Conservation (phyloP, 202 grass and related monocot genomes). For the Setaria italica region DNA sequence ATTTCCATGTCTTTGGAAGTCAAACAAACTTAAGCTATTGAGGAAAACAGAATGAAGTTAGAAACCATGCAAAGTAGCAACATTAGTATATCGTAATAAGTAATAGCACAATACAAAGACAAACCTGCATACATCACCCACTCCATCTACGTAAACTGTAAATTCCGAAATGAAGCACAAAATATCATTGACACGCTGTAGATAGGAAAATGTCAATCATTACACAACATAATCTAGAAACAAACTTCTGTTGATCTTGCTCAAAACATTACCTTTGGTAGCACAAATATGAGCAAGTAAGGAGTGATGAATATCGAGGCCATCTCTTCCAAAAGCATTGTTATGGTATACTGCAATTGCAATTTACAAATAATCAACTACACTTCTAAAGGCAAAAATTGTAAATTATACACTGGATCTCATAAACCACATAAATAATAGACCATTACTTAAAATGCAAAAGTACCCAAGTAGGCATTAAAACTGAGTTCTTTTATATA, state of each 20-base stretch:
- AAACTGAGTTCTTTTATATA: constrained; percentile 10
- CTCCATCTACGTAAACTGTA: constrained; percentile 74
- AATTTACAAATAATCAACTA: constrained; percentile 31
- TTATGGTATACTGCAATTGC: constrained; percentile 75
- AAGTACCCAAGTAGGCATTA: not conserved
- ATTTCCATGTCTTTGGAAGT: constrained; percentile 89
- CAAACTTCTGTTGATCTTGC: constrained; percentile 6
- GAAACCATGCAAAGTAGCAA: constrained; percentile 2
- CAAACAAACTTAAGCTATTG: constrained; percentile 77
- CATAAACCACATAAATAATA: constrained; percentile 20
- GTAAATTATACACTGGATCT: constrained; percentile 3
- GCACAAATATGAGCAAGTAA: constrained; percentile 75
- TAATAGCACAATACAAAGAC: constrained; percentile 28
- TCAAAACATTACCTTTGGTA: constrained; percentile 72
- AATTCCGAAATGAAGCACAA: constrained; percentile 75
- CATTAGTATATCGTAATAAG: constrained; percentile 8
- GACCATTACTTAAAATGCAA: not conserved
- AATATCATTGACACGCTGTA: constrained; percentile 75
- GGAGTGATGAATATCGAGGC: constrained; percentile 78
- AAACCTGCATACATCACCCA: constrained; percentile 89
- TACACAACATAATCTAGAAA: constrained; percentile 16
- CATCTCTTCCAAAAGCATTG: constrained; percentile 82
- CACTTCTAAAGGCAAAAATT: constrained; percentile 11
- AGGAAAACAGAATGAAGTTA: constrained; percentile 36
- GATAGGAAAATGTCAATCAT: constrained; percentile 6